Conservation (phyloP, 2,329 filamentous ascomycete genomes). For the Diaporthe capsici region DNA sequence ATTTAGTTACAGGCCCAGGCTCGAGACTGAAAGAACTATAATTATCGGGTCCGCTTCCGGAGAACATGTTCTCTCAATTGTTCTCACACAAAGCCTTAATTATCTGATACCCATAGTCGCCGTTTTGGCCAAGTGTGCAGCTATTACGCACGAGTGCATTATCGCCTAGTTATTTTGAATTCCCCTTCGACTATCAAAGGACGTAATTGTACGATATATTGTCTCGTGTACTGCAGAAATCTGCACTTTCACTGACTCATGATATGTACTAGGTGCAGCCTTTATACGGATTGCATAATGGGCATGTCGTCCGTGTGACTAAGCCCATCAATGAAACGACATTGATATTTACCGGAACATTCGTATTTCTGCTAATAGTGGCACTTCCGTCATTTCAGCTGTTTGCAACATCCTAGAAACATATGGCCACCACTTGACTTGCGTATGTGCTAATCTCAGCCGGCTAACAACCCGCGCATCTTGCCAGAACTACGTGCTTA, state of each 20-base stretch:
- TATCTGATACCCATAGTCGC: too few relatives aligned
- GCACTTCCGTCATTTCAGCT: neutral
- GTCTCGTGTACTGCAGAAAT: too few relatives aligned
- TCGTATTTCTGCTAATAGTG: neutral
- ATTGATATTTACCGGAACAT: too few relatives aligned
- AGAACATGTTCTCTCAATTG: neutral
- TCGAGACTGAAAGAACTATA: neutral
- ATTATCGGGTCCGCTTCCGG: slow-evolving; percentile 14
- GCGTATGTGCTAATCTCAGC: neutral
- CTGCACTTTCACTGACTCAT: too few relatives aligned
- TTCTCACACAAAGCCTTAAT: neutral
- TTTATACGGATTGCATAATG: neutral
- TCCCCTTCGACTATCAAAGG: too few relatives aligned
- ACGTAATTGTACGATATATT: too few relatives aligned
- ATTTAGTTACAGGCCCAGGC: neutral
- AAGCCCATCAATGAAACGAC: neutral
- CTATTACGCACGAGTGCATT: neutral
- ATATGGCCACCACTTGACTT: neutral
- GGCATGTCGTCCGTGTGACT: neutral
- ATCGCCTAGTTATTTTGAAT: too few relatives aligned
- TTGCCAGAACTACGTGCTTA: too few relatives aligned
- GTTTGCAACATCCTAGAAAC: neutral
- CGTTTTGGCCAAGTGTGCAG: neutral
- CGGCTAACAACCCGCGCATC: neutral
- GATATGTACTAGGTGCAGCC: too few relatives aligned